A percentile compares a stretch with the other conserved stretches of the same genome.
These are phyloP conservation scores for Trichosporon faecale DNA, from an alignment of 1,284 basidiomycete genomes.

Conservation along the genomic window DNA sequence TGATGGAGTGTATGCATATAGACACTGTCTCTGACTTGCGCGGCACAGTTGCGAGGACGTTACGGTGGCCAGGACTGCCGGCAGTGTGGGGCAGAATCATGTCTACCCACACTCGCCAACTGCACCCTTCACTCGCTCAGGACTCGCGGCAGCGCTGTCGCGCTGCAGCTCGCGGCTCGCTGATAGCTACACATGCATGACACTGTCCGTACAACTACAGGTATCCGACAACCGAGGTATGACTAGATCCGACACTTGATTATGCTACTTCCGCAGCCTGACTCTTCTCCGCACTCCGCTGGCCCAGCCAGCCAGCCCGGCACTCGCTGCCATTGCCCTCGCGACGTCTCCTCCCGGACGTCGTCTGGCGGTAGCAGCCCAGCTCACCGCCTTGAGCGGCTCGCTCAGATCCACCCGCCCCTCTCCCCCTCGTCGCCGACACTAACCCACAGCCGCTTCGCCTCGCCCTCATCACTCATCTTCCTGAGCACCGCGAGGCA, in stretches of 20 bases:
- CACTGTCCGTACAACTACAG: background rate
- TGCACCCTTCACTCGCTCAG: background rate
- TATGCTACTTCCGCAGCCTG: background rate
- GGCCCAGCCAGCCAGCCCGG: background rate
- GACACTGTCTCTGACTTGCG: too few relatives aligned
- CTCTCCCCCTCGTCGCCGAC: background rate
- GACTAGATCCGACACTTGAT: background rate
- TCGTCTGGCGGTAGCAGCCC: too few relatives aligned
- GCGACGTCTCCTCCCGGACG: too few relatives aligned
- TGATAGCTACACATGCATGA: background rate
- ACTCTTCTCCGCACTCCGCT: background rate
- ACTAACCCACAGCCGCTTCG: conserved; percentile 14
- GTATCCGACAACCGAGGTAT: background rate
- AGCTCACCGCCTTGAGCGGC: background rate
- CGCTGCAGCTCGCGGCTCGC: too few relatives aligned
- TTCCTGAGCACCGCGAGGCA: conserved; percentile 21
- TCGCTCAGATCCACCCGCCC: conserved; percentile 8
- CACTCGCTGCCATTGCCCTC: background rate
- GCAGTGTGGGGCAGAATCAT: too few relatives aligned
- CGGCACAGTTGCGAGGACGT: too few relatives aligned
- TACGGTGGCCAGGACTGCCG: too few relatives aligned
- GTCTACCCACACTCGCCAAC: too few relatives aligned
- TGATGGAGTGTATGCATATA: background rate
- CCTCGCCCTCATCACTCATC: conserved; percentile 8
- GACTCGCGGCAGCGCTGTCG: too few relatives aligned